phyloP scores from a whole-genome alignment of 306 rosid genomes.

The Datisca glomerata region DNA sequence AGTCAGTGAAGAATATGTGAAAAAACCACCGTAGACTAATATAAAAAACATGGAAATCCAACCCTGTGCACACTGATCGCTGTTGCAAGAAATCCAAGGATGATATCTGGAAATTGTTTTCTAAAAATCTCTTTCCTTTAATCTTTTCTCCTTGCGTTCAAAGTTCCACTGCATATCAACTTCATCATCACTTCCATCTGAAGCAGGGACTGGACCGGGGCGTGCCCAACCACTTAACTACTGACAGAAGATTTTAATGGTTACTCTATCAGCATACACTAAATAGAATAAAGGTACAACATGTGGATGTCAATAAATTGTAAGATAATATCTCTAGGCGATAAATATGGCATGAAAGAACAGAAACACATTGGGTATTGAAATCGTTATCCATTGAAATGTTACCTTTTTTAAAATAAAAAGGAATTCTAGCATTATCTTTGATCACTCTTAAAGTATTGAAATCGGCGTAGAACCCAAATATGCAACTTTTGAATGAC shows the following conservation, averaged over 20 bases:
- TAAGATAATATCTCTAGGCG: too few species aligned
- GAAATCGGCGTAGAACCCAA: too few species aligned
- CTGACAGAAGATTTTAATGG: too few species aligned
- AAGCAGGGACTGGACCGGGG: conserved; percentile 56
- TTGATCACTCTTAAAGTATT: neutral
- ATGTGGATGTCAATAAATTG: too few species aligned
- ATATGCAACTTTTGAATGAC: conserved; percentile 6
- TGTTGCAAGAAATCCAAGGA: conserved; percentile 73
- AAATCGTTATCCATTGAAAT: too few species aligned
- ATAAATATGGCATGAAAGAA: too few species aligned
- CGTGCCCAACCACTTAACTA: conserved; percentile 83
- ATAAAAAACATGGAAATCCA: too few species aligned
- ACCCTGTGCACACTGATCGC: conserved; percentile 70
- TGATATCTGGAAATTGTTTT: conserved; percentile 83
- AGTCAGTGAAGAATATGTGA: too few species aligned
- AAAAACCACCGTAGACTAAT: too few species aligned
- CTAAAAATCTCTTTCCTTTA: conserved; percentile 84
- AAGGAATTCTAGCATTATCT: conserved; percentile 2
- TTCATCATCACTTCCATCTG: conserved; percentile 57
- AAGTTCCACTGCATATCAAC: conserved; percentile 63
- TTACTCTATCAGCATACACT: too few species aligned
- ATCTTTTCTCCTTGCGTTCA: conserved; percentile 52
- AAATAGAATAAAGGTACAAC: too few species aligned
- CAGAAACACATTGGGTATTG: too few species aligned
- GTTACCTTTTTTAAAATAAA: conserved; percentile 2